Percentiles rank a stretch among this genome's conserved stretches.
Conservation (phyloP, 2,329 filamentous ascomycete species). For the Penicillium sp. region DNA sequence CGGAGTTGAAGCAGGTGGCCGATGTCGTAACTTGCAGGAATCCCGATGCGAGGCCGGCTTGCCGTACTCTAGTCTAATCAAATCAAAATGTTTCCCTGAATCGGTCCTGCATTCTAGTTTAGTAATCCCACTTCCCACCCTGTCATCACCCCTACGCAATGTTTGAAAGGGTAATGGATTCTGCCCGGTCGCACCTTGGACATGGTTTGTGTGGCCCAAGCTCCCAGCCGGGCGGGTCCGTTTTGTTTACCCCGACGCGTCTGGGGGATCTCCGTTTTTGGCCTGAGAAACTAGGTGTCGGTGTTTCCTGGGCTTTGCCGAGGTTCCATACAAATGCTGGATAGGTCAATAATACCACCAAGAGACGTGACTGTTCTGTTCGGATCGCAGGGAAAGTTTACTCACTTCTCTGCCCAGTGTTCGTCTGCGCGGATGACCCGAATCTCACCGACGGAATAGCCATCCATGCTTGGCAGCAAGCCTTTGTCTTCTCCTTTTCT, state of each 20-base stretch:
- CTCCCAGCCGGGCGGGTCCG: constrained; percentile 4
- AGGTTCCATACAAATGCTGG: neutral
- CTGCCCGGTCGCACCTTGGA: neutral
- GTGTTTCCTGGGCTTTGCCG: neutral
- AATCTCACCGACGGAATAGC: too few species aligned
- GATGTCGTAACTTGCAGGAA: constrained; percentile 8
- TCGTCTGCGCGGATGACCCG: too few species aligned
- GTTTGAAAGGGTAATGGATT: neutral
- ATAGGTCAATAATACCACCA: neutral
- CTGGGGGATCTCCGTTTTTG: constrained; percentile 14
- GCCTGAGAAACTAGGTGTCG: constrained; percentile 3
- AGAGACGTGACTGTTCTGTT: too few species aligned
- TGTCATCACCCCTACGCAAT: neutral
- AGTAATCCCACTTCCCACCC: neutral
- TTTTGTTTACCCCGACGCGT: constrained; percentile 18
- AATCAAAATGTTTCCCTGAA: constrained; percentile 21
- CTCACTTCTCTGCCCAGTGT: too few species aligned
- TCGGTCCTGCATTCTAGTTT: constrained; percentile 3
- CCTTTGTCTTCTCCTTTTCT: too few species aligned
- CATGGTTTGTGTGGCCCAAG: constrained; percentile 13
- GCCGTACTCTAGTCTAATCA: constrained; percentile 36
- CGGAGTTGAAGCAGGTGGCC: constrained; percentile 20
- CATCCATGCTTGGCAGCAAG: too few species aligned
- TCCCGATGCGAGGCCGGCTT: constrained; percentile 23
- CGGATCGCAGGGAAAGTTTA: too few species aligned